Base-by-base conservation (phyloP, 2,329 filamentous ascomycete species). In the Akanthomyces dipterigenus region DNA sequence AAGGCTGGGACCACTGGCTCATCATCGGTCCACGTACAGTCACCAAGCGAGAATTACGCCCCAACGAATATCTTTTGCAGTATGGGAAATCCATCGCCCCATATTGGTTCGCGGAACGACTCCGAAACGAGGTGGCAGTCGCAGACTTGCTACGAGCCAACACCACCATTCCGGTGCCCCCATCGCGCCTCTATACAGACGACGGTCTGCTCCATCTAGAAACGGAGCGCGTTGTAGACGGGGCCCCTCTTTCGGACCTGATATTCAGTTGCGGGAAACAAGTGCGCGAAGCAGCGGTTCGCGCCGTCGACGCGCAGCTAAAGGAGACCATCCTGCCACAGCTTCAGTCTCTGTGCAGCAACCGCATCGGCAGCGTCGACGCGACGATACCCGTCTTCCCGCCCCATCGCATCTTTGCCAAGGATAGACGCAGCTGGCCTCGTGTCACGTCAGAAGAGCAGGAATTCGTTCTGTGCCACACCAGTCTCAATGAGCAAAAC, bases 1-100 rank as follows among this genome's bases (percentile, higher is more conserved):
- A 87, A 86, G 73, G 28, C 55, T 49, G 42, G 45, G 55, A 58
- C 22, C 31, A 40, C 31, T 58, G 55, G 55, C 45, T 49, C 40
- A 38, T 58, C 26, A 42, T 40, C 55, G 46, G 31, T 6, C 26
- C 42, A 8, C n/a, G 22, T 1, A 22, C n/a, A 16, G 46, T 40
- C 55, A 58, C 38, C 55, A 36, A 18, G 11, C 43, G 34, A 5
- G 14, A 46, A 16, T 20, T 58, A 11, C 42, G 36, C 12, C 43
- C 55, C 9, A 2, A 18, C 18, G 55, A 58, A 18, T 34, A 58
- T 40, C 55, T 58, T 6, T 16, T 49, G 11, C 55, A 58, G 11
- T 3, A 49, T n/a, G 45, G 55, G 6, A 58, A 48, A 9, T 8
- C 26, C 11, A 50, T 58, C 14, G 55, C 43, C 2, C 55, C 55